Evolutionary conservation across 495 filamentous ascomycete species (phyloP).

Genomic region (Penicillium alfredii): DNA sequence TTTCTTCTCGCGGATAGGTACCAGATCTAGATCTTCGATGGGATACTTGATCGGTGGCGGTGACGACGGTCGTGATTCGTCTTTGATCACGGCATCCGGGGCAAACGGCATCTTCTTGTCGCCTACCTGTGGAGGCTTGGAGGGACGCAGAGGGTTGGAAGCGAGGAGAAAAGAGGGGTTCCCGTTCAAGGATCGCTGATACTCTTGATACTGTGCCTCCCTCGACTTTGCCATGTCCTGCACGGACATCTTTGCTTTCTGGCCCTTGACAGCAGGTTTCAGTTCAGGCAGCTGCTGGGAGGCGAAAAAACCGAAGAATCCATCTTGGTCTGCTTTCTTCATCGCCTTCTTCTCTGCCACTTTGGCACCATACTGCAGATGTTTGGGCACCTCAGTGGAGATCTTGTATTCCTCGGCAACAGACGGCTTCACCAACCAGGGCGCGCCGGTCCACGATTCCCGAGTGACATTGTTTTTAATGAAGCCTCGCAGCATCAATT

Average conservation of each 20-base stretch:
- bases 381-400: slow-evolving; percentile 72
- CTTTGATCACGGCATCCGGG: slow-evolving; percentile 33
- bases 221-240: slow-evolving; percentile 42
- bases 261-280: slow-evolving; percentile 73
- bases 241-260: slow-evolving; percentile 54
- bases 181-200: slow-evolving; percentile 47
- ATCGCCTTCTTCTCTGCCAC: slow-evolving; percentile 70
- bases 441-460: slow-evolving; percentile 89
- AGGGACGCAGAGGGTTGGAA: slow-evolving; percentile 22
- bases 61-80: slow-evolving; percentile 49
- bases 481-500: slow-evolving; percentile 86
- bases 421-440: slow-evolving; percentile 87
- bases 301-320: slow-evolving; percentile 48
- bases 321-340: slow-evolving; percentile 58
- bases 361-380: slow-evolving; percentile 74
- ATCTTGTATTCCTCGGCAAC: slow-evolving; percentile 82
- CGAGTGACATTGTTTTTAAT: slow-evolving; percentile 90
- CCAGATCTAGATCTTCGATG: slow-evolving; percentile 85
- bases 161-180: slow-evolving; percentile 43
- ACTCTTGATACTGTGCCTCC: slow-evolving; percentile 47
- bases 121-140: slow-evolving; percentile 37
- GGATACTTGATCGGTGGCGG: slow-evolving; percentile 86
- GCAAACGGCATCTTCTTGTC: slow-evolving; percentile 29
- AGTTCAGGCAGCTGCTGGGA: slow-evolving; percentile 64
- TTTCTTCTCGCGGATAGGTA: slow-evolving; percentile 50